Evolutionary conservation across 2,329 filamentous ascomycete species (phyloP).

Genomic region (Penicillium sp.): DNA sequence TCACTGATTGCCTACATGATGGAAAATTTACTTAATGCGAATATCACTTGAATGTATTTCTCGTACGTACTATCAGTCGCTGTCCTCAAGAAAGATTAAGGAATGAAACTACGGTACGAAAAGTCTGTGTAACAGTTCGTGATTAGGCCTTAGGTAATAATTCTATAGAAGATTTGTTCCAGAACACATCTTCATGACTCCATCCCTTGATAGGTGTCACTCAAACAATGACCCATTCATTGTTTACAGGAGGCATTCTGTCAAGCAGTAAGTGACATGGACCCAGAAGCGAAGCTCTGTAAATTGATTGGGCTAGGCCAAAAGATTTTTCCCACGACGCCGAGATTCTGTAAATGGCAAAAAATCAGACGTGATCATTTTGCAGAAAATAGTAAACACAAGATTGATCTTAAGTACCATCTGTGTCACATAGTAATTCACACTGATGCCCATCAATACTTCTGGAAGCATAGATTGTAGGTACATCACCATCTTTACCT

Average conservation of each 20-base stretch:
- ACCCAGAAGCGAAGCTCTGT: background rate
- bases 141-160: no score
- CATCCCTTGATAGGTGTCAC: no score
- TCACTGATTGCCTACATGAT: constrained; percentile 35
- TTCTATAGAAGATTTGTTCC: no score
- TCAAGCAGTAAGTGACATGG: background rate
- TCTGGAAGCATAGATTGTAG: background rate
- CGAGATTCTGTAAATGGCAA: background rate
- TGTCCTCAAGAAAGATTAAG: background rate
- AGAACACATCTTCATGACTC: no score
- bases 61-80: background rate
- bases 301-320: background rate
- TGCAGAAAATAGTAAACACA: background rate
- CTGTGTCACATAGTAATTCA: background rate
- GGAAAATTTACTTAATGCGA: constrained; percentile 28
- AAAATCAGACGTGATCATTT: background rate
- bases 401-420: background rate
- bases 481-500: constrained; percentile 1
- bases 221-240: no score
- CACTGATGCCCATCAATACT: background rate
- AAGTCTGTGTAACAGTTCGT: background rate
- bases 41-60: constrained; percentile 16
- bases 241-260: background rate
- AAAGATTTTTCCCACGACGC: background rate
- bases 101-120: background rate